Conservation (phyloP, 225 moss, liverwort and hornwort genomes). For the Bryum argenteum region DNA sequence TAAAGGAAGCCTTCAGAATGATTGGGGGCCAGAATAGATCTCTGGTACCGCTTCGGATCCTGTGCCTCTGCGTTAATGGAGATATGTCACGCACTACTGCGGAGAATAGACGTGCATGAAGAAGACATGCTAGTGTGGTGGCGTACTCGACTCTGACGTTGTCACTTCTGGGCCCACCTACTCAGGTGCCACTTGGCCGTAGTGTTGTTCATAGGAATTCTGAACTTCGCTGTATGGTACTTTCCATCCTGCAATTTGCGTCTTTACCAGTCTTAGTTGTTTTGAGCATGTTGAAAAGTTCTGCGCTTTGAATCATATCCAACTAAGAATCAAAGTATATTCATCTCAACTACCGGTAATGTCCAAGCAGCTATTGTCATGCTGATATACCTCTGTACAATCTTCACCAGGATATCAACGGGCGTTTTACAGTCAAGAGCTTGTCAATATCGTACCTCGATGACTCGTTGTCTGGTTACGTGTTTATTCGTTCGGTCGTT, state of each 20-base stretch:
- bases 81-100: background rate
- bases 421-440: background rate
- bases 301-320: background rate
- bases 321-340: background rate
- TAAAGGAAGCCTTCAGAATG: background rate
- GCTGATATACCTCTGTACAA: conserved; percentile 8
- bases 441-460: background rate
- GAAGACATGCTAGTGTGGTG: conserved; percentile 6
- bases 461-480: background rate
- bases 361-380: background rate
- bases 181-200: background rate
- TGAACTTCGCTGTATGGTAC: too few relatives aligned
- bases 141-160: background rate
- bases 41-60: background rate
- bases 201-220: too few relatives aligned
- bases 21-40: background rate
- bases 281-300: background rate
- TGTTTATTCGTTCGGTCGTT: background rate
- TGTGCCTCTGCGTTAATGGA: background rate
- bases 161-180: background rate
- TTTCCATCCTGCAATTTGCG: background rate
- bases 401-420: background rate
- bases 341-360: background rate
- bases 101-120: background rate
- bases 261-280: background rate